These are phyloP conservation scores for Drechslera avenae DNA, from an alignment of 2,329 filamentous ascomycete genomes.

Conservation along the genomic window DNA sequence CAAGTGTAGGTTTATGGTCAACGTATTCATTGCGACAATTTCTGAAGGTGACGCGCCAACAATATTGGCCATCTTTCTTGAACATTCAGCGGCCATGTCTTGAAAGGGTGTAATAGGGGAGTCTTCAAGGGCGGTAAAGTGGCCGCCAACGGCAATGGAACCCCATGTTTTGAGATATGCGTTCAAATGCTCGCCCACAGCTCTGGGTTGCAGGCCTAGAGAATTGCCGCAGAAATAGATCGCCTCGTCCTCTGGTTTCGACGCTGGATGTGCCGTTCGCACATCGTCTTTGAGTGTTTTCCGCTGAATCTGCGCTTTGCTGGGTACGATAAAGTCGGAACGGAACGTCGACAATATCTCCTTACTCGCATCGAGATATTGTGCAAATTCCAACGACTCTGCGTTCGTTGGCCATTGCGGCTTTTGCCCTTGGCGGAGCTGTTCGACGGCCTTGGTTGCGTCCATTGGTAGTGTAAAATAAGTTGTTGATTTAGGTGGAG, in stretches of 20 bases:
- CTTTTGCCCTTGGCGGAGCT: conserved; percentile 39
- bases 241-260: conserved; percentile 51
- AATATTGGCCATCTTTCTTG: conserved; percentile 70
- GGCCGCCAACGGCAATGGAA: conserved; percentile 79
- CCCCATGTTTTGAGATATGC: conserved; percentile 83
- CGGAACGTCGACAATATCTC: conserved; percentile 54
- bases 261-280: conserved; percentile 30
- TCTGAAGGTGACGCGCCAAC: conserved; percentile 75
- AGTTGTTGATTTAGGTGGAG: background rate
- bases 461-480: conserved; percentile 28
- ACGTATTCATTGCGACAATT: conserved; percentile 84
- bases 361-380: conserved; percentile 34
- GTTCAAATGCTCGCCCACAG: conserved; percentile 67
- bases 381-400: conserved; percentile 32
- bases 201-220: conserved; percentile 78
- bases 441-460: conserved; percentile 26
- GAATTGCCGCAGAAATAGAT: conserved; percentile 92
- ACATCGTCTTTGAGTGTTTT: conserved; percentile 54
- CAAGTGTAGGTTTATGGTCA: conserved; percentile 82
- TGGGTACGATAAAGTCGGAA: conserved; percentile 76
- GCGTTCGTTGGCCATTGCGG: conserved; percentile 34
- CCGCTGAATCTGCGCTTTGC: conserved; percentile 71
- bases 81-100: conserved; percentile 75
- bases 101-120: conserved; percentile 76
- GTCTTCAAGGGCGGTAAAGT: conserved; percentile 72